phyloP scores from a whole-genome alignment of 192 early-diverging fungal species.

The Blastocladiella britannica region DNA sequence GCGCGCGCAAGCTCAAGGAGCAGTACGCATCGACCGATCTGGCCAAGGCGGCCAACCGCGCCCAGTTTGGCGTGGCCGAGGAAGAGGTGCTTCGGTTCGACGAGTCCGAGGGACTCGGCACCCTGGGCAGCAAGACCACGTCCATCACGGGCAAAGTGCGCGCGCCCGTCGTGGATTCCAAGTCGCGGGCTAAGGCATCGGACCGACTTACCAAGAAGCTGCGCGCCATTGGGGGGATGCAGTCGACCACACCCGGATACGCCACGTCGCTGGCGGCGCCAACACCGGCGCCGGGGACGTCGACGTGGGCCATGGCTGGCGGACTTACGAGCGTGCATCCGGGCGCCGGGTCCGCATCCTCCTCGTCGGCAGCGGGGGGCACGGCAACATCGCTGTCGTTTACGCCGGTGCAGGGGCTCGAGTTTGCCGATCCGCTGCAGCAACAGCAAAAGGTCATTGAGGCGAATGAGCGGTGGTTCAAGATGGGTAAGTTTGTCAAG shows the following conservation, averaged over 20 bases:
- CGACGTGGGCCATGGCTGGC: background rate
- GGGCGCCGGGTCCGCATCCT: conserved; percentile 21
- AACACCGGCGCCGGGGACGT: background rate
- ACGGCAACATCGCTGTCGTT: conserved; percentile 75
- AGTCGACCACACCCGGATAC: conserved; percentile 1
- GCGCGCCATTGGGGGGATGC: background rate
- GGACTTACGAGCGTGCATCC: conserved; percentile 7
- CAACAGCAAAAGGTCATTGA: conserved; percentile 34
- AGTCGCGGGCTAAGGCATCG: conserved; percentile 39
- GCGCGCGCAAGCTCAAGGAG: conserved; percentile 62
- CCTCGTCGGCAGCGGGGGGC: conserved; percentile 41
- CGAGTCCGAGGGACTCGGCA: conserved; percentile 68
- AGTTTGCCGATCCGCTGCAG: conserved; percentile 66
- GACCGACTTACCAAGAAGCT: conserved; percentile 5
- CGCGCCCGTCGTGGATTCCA: conserved; percentile 40
- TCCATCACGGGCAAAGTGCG: conserved; percentile 55
- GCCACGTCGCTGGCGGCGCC: conserved; percentile 11
- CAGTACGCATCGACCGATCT: conserved; percentile 65
- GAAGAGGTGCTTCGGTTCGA: conserved; percentile 69
- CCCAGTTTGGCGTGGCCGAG: conserved; percentile 79
- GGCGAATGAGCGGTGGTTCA: conserved; percentile 55
- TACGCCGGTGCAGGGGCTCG: conserved; percentile 86
- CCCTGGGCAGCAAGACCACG: conserved; percentile 39
- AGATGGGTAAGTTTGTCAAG: too few relatives aligned
- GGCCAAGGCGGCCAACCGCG: conserved; percentile 69